These are phyloP conservation scores for Ascosphaera apis DNA, from an alignment of 2,329 filamentous ascomycete species.

Conservation along the genomic window DNA sequence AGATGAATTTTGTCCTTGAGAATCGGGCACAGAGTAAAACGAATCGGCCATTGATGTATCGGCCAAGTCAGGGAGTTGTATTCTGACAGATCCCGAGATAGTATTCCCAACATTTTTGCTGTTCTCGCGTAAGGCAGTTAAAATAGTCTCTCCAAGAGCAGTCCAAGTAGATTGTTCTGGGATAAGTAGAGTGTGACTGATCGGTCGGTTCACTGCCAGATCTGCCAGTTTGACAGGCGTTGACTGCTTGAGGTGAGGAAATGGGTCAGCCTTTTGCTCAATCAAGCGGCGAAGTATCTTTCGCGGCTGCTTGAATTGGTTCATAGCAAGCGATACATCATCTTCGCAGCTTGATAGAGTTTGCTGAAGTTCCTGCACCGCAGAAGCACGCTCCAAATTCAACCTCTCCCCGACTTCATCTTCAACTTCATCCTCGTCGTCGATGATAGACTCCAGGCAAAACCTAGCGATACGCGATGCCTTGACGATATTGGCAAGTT, in stretches of 20 bases:
- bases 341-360: conserved; percentile 30
- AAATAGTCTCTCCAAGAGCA: conserved; percentile 25
- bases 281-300: conserved; percentile 29
- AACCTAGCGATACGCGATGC: conserved; percentile 36
- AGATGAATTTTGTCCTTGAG: no score
- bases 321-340: conserved; percentile 28
- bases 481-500: conserved; percentile 32
- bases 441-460: conserved; percentile 39
- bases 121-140: no score
- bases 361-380: conserved; percentile 26
- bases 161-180: conserved; percentile 23
- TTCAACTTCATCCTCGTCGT: conserved; percentile 34
- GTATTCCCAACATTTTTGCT: no score
- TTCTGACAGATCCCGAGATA: no score
- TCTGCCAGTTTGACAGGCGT: background rate
- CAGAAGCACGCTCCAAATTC: conserved; percentile 33
- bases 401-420: conserved; percentile 31
- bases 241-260: conserved; percentile 17
- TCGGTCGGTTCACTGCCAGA: conserved; percentile 9
- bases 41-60: no score
- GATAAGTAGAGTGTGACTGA: conserved; percentile 15
- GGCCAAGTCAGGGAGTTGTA: no score
- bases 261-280: conserved; percentile 31
- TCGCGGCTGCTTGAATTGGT: conserved; percentile 26
- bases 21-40: no score